Base-by-base conservation (phyloP, 1,284 basidiomycete genomes). In the Ganoderma resinaceum region DNA sequence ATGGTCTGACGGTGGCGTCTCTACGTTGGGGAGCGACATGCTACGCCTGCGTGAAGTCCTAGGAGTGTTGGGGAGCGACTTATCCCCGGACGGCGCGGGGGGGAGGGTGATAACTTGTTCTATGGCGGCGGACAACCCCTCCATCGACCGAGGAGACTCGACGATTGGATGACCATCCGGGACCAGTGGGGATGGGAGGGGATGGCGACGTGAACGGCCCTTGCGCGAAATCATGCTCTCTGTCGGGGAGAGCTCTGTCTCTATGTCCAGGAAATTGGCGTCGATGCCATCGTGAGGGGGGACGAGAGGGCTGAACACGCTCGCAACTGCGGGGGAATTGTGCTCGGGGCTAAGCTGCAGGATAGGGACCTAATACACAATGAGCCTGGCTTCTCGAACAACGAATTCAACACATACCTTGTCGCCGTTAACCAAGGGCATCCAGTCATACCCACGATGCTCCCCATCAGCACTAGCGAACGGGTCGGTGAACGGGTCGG, bases 251-350 rank as follows among this genome's bases (percentile, higher is more conserved):
- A 71, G 33, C 23, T 72, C 71, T 12, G 67, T 55, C 40, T 74
- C 71, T 26, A 65, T 43, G 37, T 73, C 73, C 55, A 62, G 53
- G 31, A 63, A 66, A 35, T 63, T 66, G 42, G 65, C 72, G 43
- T 73, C 73, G 38, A 76, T 65, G n/a, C 73, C 75, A 55, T 76
- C 75, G 58, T 71, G 73, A 5, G 75, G 73, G 26, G 75, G 75
- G 4, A 74, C 71, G 18, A 74, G 70, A 6, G 75, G 75, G 52
- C 75, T 74, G 61, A 73, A 68, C 29, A 63, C 52, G 58, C 42
- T 63, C 14, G 60, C 42, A 2, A 67, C 33, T 43, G 58, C 60
- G 2, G 66, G 66, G 35, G 57, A 33, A 57, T 55, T 63, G 2
- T 63, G 52, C n/a, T 73, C 69, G 0, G 57, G n/a, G 23, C 61